Base-by-base conservation (phyloP, 2,329 filamentous ascomycete species). In the Colletotrichum cordylinicola region DNA sequence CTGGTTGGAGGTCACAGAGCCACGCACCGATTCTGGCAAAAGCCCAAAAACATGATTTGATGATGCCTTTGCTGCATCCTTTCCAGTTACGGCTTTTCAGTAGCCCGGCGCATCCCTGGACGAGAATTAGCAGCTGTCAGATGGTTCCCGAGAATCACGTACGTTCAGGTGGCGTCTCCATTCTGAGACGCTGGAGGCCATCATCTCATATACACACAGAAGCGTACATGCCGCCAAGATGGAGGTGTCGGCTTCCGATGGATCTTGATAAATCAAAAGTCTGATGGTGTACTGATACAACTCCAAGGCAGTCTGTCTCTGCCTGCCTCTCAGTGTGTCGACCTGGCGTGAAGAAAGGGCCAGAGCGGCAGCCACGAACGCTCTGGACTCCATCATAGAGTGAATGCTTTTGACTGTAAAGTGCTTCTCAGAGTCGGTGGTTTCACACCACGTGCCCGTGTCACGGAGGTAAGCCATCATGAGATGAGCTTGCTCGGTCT, bases 171-270 rank as follows among this genome's bases (percentile, higher is more conserved):
- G 75, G 10, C 75, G 55, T 13, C 72, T 77, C 75, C 75, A 77
- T 24, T 75, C 75, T 2, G 37, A 37, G 7, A 77, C 72, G 18
- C 67, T 71, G 31, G 75, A 77, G 7, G 55, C 75, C 75, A 77
- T 77, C 75, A 77, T 77, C 43, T 77, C 75, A 8, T 77, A 77
- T 21, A 77, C 67, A 37, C 75, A 77, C 8, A 77, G 72, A 2
- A 77, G 43, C 2, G 75, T 77, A 43, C 75, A 77, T 6, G 75
- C 48, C 18, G 75, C 72, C 16, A 77, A 10, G 21, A 75, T 61
- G 4, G 61, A 67, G 4, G 64, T 35, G 21, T 69, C 68, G 4
- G 75, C 61, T 21, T 71, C 72, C 15, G 52, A 64, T 13, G 75
- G 72, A 29, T 77, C 75, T 16, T 72, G 75, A 24, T 70, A 68